Conservation (phyloP, 2,329 filamentous ascomycete species). For the Phaeomoniella chlamydospora region DNA sequence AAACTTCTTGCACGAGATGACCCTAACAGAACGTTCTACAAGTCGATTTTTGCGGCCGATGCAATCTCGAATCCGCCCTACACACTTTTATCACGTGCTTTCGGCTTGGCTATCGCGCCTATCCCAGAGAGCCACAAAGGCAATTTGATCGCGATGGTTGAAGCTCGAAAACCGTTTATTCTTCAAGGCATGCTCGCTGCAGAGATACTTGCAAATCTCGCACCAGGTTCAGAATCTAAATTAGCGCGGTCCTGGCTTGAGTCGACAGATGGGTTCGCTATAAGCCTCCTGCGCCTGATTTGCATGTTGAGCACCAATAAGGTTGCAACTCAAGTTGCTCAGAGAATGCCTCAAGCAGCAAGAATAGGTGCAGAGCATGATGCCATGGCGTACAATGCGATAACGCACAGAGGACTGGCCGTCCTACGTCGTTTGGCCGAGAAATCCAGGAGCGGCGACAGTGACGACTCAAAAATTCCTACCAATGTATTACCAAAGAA, state of each 20-base stretch:
- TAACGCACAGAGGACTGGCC: constrained; percentile 53
- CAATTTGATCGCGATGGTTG: constrained; percentile 51
- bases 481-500: constrained; percentile 37
- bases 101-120: constrained; percentile 72
- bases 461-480: constrained; percentile 15
- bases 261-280: constrained; percentile 69
- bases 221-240: constrained; percentile 54
- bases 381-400: constrained; percentile 29
- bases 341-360: constrained; percentile 18
- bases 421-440: constrained; percentile 55
- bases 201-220: constrained; percentile 69
- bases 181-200: constrained; percentile 87
- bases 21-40: constrained; percentile 76
- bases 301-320: constrained; percentile 51
- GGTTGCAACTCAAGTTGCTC: constrained; percentile 13
- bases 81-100: constrained; percentile 74
- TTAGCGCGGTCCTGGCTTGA: constrained; percentile 70
- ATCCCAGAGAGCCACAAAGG: constrained; percentile 56
- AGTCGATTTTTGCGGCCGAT: constrained; percentile 65
- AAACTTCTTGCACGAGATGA: constrained; percentile 88
- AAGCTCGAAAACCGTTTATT: constrained; percentile 72
- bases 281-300: constrained; percentile 62
- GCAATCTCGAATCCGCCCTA: constrained; percentile 48
- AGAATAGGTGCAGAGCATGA: constrained; percentile 24
- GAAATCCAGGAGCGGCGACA: constrained; percentile 40